Conservation (phyloP, 441 rosid species). For the Mallotus repandus region DNA sequence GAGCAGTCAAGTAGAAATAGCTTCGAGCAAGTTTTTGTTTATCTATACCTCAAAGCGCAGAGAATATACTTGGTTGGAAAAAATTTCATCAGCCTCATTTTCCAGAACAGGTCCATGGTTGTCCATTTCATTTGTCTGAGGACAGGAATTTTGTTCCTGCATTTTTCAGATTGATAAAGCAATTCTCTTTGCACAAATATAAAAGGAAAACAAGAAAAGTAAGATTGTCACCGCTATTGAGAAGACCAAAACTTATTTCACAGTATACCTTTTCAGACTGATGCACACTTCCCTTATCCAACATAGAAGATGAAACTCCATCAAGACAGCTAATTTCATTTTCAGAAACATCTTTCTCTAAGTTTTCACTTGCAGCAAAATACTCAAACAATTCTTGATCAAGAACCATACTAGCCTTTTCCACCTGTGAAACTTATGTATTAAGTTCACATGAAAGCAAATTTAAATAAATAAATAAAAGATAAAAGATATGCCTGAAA, state of each 20-base stretch:
- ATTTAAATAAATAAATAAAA: slow-evolving; percentile 17
- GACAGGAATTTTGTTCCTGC: slow-evolving; percentile 39
- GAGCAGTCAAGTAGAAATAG: neutral
- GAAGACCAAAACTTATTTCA: slow-evolving; percentile 7
- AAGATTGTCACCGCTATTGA: slow-evolving; percentile 5
- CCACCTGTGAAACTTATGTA: slow-evolving; percentile 17
- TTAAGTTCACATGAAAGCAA: slow-evolving; percentile 11
- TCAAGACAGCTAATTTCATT: slow-evolving; percentile 27
- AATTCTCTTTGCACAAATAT: slow-evolving; percentile 12
- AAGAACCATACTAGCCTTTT: slow-evolving; percentile 33
- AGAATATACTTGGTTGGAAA: slow-evolving; percentile 40
- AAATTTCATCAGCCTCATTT: slow-evolving; percentile 33
- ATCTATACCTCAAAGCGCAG: slow-evolving; percentile 83
- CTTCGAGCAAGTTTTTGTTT: neutral
- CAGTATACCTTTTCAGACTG: slow-evolving; percentile 39
- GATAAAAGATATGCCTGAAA: neutral
- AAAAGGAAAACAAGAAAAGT: slow-evolving; percentile 1
- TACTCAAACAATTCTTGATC: slow-evolving; percentile 33
- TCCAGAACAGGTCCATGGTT: slow-evolving; percentile 33
- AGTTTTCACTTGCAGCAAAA: slow-evolving; percentile 29
- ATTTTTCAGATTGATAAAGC: slow-evolving; percentile 21
- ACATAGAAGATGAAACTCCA: slow-evolving; percentile 29
- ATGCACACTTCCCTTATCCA: slow-evolving; percentile 32
- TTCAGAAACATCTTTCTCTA: slow-evolving; percentile 26
- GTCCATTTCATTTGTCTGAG: slow-evolving; percentile 23